Percentiles rank a stretch among this genome's conserved stretches.
These are phyloP conservation scores for Ascochyta rabiei DNA, from an alignment of 2,329 filamentous ascomycete genomes.

Conservation along the genomic window DNA sequence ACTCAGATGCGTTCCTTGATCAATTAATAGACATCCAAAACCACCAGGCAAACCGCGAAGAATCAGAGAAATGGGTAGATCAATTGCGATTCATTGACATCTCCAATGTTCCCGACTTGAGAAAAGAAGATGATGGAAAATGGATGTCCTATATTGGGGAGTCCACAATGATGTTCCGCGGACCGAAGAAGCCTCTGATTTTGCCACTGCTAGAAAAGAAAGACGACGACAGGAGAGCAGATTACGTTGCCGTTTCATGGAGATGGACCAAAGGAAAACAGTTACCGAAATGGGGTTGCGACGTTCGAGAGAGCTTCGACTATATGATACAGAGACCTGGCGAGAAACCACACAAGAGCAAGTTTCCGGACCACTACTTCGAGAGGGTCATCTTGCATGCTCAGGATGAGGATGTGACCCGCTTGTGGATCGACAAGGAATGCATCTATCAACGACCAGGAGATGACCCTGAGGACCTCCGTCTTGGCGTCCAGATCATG, in stretches of 20 bases:
- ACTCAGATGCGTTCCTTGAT: conserved; percentile 11
- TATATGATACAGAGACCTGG: conserved; percentile 16
- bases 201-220: conserved; percentile 6
- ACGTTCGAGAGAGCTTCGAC: conserved; percentile 2
- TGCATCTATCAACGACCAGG: conserved; percentile 26
- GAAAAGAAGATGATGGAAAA: background rate
- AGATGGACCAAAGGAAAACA: conserved; percentile 10
- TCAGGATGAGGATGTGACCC: conserved; percentile 6
- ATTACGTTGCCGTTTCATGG: conserved; percentile 29
- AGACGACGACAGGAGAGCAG: conserved; percentile 1
- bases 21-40: conserved; percentile 24
- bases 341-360: conserved; percentile 13
- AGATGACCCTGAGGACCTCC: conserved; percentile 13
- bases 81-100: conserved; percentile 23
- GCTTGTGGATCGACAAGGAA: conserved; percentile 29
- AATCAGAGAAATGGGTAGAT: conserved; percentile 18
- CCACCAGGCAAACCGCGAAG: conserved; percentile 8
- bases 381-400: conserved; percentile 27
- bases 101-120: conserved; percentile 9
- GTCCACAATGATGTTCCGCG: background rate
- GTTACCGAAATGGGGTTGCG: background rate
- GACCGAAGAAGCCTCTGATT: background rate
- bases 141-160: background rate
- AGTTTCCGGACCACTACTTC: conserved; percentile 25
- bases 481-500: conserved; percentile 27